Evolutionary conservation across 306 rosid species (phyloP), one percentile per base, ranked within the genome.

Genomic region (Rubus idaeus): DNA sequence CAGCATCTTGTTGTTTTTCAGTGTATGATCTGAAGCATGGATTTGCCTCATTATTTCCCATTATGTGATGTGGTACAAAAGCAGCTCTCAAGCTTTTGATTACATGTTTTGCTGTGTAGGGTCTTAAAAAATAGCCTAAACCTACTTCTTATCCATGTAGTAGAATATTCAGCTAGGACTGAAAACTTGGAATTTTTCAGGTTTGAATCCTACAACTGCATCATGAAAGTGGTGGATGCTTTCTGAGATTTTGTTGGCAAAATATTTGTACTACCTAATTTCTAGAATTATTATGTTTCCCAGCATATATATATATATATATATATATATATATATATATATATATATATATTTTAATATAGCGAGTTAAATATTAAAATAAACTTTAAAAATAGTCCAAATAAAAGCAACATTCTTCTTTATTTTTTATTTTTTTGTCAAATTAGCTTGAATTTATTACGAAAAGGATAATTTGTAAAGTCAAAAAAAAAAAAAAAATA

Each of bases 11-110:
- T 58, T 58, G 39, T 58, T 56, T 8, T 21, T 21, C 37, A 4
- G 30, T 1, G 12, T 21, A 8, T 57, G 39, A 8, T 56, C 14
- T 20, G 5, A 60, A 13, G 44, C 68, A 63, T 63, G 46, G 45
- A 14, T 14, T 63, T 63, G 68, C 18, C 68, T 63, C 14, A 62
- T 37, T 58, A 58, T 58, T 58, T 58, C 64, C 64, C 39, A 58
- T 58, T 2, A 63, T 63, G 68, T 63, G 20, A 62, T 35, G n/a
- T 57, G 64, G 60, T 18, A 18, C 21, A 0, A 8, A 5, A 58
- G 6, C 7, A 21, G 35, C 14, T 21, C 35, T 10, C 1, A 30
- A 13, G 45, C 17, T 60, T 26, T 60, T 11, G 6, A 12, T 26
- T 60, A 6, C 21, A 23, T 23, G 10, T 60, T 37, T 23, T 60